phyloP scores from a whole-genome alignment of 1,284 basidiomycete species.

The Hypsizygus ulmarius region DNA sequence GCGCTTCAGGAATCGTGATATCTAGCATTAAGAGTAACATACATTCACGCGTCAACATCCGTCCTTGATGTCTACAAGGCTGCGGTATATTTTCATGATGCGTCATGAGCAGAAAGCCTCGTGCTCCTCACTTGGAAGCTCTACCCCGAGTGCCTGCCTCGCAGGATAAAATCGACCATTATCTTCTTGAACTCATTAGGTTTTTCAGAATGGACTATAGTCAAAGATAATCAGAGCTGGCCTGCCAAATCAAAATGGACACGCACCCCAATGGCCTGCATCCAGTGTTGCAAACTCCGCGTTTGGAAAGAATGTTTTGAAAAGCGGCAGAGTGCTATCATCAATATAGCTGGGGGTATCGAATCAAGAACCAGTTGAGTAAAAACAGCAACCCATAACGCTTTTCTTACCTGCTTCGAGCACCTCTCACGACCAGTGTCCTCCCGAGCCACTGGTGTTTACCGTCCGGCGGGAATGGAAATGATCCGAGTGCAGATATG shows the following conservation, averaged over 20 bases:
- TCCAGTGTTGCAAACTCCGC: conserved; percentile 53
- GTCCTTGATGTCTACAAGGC: too few species aligned
- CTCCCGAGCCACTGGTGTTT: conserved; percentile 52
- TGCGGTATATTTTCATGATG: too few species aligned
- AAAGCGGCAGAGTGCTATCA: conserved; percentile 53
- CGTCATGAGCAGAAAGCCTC: too few species aligned
- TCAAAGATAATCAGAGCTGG: background rate
- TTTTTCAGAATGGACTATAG: conserved; percentile 56
- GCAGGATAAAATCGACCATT: conserved; percentile 24
- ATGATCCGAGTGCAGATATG: conserved; percentile 69
- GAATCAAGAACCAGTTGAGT: conserved; percentile 2
- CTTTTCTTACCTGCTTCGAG: conserved; percentile 60
- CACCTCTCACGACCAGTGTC: conserved; percentile 78
- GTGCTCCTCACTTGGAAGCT: too few species aligned
- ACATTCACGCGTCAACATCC: too few species aligned
- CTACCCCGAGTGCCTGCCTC: too few species aligned
- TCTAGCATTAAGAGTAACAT: too few species aligned
- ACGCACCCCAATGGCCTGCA: conserved; percentile 68
- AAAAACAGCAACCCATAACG: background rate
- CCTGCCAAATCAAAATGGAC: background rate
- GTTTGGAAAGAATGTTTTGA: conserved; percentile 67
- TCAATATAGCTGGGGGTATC: conserved; percentile 61
- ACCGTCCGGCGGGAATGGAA: conserved; percentile 66
- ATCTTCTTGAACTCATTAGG: conserved; percentile 29
- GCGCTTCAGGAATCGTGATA: too few species aligned